phyloP scores from a whole-genome alignment of 1,284 basidiomycete genomes.

The Leucoagaricus sp. region DNA sequence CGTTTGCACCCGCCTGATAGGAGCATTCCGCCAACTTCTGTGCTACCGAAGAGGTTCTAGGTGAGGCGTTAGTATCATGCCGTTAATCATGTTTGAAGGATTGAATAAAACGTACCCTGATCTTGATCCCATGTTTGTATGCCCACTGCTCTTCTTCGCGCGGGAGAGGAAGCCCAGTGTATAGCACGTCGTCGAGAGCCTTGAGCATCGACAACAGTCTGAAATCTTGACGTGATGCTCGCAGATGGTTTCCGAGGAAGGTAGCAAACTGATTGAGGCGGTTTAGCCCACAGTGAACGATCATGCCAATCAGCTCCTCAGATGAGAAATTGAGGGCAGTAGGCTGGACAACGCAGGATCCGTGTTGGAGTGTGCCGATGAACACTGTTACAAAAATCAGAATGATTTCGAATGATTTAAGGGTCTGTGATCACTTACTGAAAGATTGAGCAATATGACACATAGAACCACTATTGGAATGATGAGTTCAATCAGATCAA shows the following conservation, averaged over 20 bases:
- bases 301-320: conserved; percentile 72
- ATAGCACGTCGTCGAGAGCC: conserved; percentile 59
- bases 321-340: conserved; percentile 63
- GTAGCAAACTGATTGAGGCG: conserved; percentile 71
- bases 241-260: conserved; percentile 63
- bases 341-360: conserved; percentile 69
- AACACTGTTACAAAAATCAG: conserved; percentile 48
- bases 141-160: conserved; percentile 70
- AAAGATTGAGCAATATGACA: conserved; percentile 69
- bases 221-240: conserved; percentile 58
- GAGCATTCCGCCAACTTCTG: conserved; percentile 69
- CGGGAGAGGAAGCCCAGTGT: conserved; percentile 59
- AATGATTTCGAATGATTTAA: conserved; percentile 26
- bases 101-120: conserved; percentile 44
- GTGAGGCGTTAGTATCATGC: conserved; percentile 19
- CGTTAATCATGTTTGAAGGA: conserved; percentile 9
- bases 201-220: conserved; percentile 59
- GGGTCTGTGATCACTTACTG: conserved; percentile 45
- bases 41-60: conserved; percentile 72
- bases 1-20: conserved; percentile 50
- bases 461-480: conserved; percentile 60
- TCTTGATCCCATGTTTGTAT: conserved; percentile 52
- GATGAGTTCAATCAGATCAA: conserved; percentile 28
- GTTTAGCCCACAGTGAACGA: conserved; percentile 63
- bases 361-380: conserved; percentile 67